Percentiles rank a stretch among this genome's conserved stretches.
These are phyloP conservation scores for Vaccinium myrtillus DNA, from an alignment of 148 eudicot genomes.

Conservation along the genomic window DNA sequence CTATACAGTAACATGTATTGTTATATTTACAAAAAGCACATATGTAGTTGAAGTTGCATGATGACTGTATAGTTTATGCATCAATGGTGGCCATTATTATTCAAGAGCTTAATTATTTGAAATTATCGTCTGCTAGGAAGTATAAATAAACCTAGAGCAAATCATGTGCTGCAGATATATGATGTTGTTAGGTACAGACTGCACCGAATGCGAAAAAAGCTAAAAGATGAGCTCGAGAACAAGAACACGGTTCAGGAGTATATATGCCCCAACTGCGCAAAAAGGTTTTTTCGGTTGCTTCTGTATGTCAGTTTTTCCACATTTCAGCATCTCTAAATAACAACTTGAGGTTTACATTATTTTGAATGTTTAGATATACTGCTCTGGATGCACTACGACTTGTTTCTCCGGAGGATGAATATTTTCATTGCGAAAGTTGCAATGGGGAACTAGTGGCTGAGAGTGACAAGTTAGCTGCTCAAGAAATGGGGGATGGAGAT, in stretches of 20 bases:
- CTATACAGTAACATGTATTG: neutral
- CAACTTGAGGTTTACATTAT: conserved; percentile 20
- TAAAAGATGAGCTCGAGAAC: conserved; percentile 94
- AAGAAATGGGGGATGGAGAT: conserved; percentile 90
- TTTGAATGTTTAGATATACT: conserved; percentile 65
- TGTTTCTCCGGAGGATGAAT: conserved; percentile 70
- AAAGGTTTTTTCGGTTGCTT: conserved; percentile 46
- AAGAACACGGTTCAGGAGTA: conserved; percentile 96
- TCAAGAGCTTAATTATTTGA: neutral
- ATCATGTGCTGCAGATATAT: conserved; percentile 61
- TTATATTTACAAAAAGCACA: neutral
- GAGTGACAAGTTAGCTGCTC: conserved; percentile 87
- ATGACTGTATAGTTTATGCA: neutral
- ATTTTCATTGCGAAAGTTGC: conserved; percentile 93
- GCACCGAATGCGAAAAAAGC: conserved; percentile 90
- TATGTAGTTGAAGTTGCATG: neutral
- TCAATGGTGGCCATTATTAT: neutral
- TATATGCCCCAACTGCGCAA: conserved; percentile 84
- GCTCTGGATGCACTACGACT: conserved; percentile 97
- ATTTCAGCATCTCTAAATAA: conserved; percentile 11
- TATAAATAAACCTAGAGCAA: neutral
- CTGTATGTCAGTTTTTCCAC: conserved; percentile 7
- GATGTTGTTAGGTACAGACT: conserved; percentile 95
- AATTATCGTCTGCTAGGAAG: neutral
- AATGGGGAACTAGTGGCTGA: conserved; percentile 92